Base-by-base conservation (phyloP, 2,329 filamentous ascomycete species). In the Xylaria arbuscula region DNA sequence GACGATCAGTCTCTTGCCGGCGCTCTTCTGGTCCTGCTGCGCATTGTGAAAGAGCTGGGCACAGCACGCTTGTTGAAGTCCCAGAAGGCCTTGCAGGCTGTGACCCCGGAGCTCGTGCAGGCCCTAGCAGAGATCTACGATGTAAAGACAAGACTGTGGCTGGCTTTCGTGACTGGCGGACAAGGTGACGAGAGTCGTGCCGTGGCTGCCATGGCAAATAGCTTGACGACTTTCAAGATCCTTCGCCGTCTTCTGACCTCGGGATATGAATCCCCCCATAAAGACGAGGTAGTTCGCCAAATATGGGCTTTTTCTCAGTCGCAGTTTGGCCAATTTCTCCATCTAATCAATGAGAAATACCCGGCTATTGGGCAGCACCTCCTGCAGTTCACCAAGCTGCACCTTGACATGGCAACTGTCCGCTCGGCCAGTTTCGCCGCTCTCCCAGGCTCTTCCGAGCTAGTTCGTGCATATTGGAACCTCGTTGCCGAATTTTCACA, bases 11-110 rank as follows among this genome's bases (percentile, higher is more conserved):
- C 92, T 63, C 87, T 97, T 2, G 85, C 88, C 28, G 90, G 94
- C 56, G 87, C 89, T 8, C 85, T 98, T 51, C 85, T 93, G 61
- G 89, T 97, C 13, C 83, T 98, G 11, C 84, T 98, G 15, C 91
- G 95, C 56, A 89, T 97, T 34, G 90, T 97, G 76, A 99, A 98
- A 81, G 96, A 98, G 78, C 84, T 98, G 6, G 90, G 92, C 0
- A 94, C 92, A 0, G 94, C 92, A 2, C 87, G 93, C 51, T 81
- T 98, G 56, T 87, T 90, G 64, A 89, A 88, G 71, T 94, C 91
- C 0, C 90, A 94, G 75, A 89, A 90, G 1, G 91, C 89, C 45
- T 83, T 99, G 17, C 92, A 97, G 73, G 88, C 89, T 1, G 87
- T 93, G 36, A 89, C 94, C 0, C 93, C 94, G 0, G 93, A 97